These are phyloP conservation scores for Garcia nutans DNA, from an alignment of 345 rosid species.

Conservation along the genomic window DNA sequence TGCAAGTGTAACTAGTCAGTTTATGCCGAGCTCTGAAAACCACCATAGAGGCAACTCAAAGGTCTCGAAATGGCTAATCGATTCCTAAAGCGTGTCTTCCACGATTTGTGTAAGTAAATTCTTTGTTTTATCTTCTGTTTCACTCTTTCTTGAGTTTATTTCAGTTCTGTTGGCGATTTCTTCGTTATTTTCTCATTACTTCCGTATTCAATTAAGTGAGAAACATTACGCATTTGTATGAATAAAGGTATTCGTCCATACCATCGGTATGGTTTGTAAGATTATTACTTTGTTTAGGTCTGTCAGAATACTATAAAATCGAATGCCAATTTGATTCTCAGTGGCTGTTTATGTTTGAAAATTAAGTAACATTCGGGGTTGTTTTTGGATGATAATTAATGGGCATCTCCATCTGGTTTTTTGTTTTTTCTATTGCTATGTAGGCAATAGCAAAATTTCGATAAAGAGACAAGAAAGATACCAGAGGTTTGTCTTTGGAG, in stretches of 20 bases:
- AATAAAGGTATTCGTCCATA: too few relatives aligned
- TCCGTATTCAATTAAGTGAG: too few relatives aligned
- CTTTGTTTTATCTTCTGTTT: background rate
- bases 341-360: background rate
- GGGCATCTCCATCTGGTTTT: too few relatives aligned
- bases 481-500: slow-evolving; percentile 39
- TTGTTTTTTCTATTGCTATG: slow-evolving; percentile 2
- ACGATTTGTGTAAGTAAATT: slow-evolving; percentile 9
- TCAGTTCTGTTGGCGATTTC: background rate
- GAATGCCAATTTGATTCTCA: background rate
- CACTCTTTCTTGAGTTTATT: background rate
- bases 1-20: background rate
- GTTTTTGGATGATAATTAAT: background rate
- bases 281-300: too few relatives aligned
- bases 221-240: too few relatives aligned
- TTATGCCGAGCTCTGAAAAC: background rate
- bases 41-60: too few relatives aligned
- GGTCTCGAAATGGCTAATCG: slow-evolving; percentile 21
- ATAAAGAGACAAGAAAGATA: slow-evolving; percentile 37
- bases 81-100: slow-evolving; percentile 20
- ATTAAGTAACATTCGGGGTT: background rate
- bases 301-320: too few relatives aligned
- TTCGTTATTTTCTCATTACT: background rate
- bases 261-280: too few relatives aligned
- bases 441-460: slow-evolving; percentile 33